phyloP scores from a whole-genome alignment of 208 protist genomes.

The Acanthamoeba rhysodes region DNA sequence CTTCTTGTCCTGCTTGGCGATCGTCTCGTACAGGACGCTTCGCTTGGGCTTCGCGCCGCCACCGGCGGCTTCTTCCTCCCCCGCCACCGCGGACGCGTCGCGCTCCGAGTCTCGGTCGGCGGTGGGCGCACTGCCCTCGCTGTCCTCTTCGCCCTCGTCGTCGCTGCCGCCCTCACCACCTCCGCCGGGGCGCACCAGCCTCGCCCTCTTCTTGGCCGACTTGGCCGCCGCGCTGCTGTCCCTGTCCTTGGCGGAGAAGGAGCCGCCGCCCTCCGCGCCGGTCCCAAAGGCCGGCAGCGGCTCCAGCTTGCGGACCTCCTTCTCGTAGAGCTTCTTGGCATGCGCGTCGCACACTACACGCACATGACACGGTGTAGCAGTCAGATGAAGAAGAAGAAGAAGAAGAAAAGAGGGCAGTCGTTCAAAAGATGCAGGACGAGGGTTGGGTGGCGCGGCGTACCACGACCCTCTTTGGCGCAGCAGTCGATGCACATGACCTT shows the following conservation, averaged over 20 bases:
- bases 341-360: constrained; percentile 10
- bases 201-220: constrained; percentile 7
- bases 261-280: neutral
- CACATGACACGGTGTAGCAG: too few relatives aligned
- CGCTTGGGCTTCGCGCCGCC: constrained; percentile 35
- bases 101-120: neutral
- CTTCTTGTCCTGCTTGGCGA: constrained; percentile 54
- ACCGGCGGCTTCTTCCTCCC: neutral
- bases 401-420: neutral
- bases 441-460: neutral
- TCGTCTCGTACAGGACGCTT: constrained; percentile 33
- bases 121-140: neutral
- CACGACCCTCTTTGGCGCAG: constrained; percentile 14
- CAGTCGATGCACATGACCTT: constrained; percentile 71
- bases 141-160: constrained; percentile 14
- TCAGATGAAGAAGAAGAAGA: neutral
- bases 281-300: neutral
- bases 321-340: constrained; percentile 61
- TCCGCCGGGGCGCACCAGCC: neutral
- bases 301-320: constrained; percentile 55
- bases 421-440: neutral
- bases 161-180: neutral
- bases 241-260: neutral
- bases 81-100: neutral
- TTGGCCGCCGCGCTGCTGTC: neutral